Evolutionary conservation across 495 filamentous ascomycete genomes (phyloP), one percentile per base, ranked within the genome.

Genomic region (Penicillium verhagenii): DNA sequence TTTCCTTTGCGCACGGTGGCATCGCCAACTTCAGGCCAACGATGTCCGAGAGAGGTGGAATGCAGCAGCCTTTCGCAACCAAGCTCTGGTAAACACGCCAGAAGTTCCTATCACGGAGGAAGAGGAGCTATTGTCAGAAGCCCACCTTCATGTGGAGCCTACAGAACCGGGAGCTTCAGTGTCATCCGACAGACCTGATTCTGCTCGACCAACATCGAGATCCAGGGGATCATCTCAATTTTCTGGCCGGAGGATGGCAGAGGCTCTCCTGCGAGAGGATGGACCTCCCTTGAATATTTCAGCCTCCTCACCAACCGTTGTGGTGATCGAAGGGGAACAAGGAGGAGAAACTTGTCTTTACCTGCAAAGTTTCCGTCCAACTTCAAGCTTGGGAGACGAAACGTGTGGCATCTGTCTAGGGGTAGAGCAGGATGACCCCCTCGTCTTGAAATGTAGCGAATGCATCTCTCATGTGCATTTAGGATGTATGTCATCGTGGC

Each of bases 401-500:
- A 48, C 5, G 11, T 48, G 26, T 33, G 25, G 14, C 3, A 31
- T 48, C n/a, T 48, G n/a, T 33, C 46, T 26, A 20, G 25, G 18
- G 26, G 46, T 16, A 35, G 46, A 29, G 25, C 46, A 16, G 28
- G 14, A n/a, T 18, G 46, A 48, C 25, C 21, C 26, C 28, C 25
- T 48, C 5, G 14, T 48, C 3, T 33, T 48, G 26, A 48, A 48
- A 29, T 48, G 46, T 48, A 16, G 46, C 14, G 16, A 26, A 29
- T 48, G 26, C 46, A 33, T 18, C 20, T n/a, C 46, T 18, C 9
- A 14, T 8, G 24, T 48, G 0, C 26, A 48, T 20, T 48, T 48
- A 33, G 46, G 18, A 7, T 48, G n/a, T 48, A 48, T 48, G 26
- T 29, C 25, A 18, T 8, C 26, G 25, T 48, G 46, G 46, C 46